phyloP scores from a whole-genome alignment of 2,329 filamentous ascomycete species.

The Colletotrichum sp. region DNA sequence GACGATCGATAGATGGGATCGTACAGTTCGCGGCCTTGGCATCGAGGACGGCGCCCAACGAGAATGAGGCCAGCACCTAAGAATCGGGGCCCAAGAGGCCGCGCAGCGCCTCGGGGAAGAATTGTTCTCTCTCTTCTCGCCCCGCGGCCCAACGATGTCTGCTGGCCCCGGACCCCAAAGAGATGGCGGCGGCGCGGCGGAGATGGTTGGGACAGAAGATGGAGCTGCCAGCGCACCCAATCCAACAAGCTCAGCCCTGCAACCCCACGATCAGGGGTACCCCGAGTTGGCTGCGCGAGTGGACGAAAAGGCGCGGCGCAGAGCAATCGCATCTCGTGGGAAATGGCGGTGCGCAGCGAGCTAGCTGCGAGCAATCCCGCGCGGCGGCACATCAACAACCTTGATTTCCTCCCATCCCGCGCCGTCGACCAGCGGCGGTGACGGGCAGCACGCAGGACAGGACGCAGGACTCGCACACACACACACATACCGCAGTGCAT shows the following conservation, averaged over 20 bases:
- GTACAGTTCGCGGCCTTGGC: neutral
- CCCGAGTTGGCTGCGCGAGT: neutral
- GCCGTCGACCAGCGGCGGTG: neutral
- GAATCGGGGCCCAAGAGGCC: neutral
- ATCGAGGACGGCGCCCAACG: constrained; percentile 1
- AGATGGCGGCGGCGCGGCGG: neutral
- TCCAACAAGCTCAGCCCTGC: constrained; percentile 25
- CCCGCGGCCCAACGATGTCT: neutral
- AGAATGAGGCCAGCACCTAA: neutral
- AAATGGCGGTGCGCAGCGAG: neutral
- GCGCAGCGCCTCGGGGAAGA: neutral
- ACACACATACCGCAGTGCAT: neutral
- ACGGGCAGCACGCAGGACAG: neutral
- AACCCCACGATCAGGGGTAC: constrained; percentile 19
- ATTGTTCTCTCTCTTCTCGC: neutral
- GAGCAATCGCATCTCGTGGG: neutral
- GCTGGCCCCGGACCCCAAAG: neutral
- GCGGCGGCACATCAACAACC: neutral
- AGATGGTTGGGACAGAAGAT: constrained; percentile 15
- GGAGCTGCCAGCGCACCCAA: constrained; percentile 24
- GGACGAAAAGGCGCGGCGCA: neutral
- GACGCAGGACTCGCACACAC: neutral
- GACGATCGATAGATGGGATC: neutral
- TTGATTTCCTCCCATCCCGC: neutral
- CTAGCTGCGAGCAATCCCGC: neutral